Base-by-base conservation (phyloP, 257 asterid genomes). In the Perilla frutescens region DNA sequence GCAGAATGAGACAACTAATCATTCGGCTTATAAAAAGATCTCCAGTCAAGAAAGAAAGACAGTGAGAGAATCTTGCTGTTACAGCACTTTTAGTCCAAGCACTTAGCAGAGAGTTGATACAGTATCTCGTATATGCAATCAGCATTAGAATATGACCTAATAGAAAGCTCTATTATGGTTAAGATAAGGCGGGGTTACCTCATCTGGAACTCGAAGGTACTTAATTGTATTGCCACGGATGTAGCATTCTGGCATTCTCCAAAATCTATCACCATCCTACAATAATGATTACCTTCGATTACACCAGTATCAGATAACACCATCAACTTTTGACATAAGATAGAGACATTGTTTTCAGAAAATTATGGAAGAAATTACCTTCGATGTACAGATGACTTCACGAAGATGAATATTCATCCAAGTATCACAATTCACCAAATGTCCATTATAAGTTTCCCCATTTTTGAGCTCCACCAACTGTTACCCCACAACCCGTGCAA, bases 391-490 rank as follows among this genome's bases (percentile, higher is more conserved):
- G 65, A 92, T 92, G 74, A 92, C 98, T 86, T 92, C 98, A 34
- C 98, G 98, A 20, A 92, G 96, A 88, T 92, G 98, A 81, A 92
- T 92, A 78, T 90, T 92, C 98, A 92, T 92, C 98, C 98, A 92
- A 51, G 96, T 92, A 70, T 92, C 98, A 59, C 96, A 92, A 77
- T 92, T 88, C 50, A 92, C 98, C 84, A 92, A 79, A 83, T 92
- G 98, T 1, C 62, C 62, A 29, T 57, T 57, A 32, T 31, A 57
- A 8, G 62, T 57, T 32, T 57, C 62, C n/a, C 65, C 65, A 59
- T 59, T 59, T 59, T 59, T 59, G 0, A 59, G 65, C 78, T 89
- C 96, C 73, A 89, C 96, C 63, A 89, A 77, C 96, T 89, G 82
- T 31, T 40, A 56, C 36, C 13, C 29, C 31, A 69, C 11, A 70